Percentiles rank a stretch among this genome's conserved stretches.
phyloP scores from a whole-genome alignment of 2,329 filamentous ascomycete genomes.

The Daldinia eschscholtzii region DNA sequence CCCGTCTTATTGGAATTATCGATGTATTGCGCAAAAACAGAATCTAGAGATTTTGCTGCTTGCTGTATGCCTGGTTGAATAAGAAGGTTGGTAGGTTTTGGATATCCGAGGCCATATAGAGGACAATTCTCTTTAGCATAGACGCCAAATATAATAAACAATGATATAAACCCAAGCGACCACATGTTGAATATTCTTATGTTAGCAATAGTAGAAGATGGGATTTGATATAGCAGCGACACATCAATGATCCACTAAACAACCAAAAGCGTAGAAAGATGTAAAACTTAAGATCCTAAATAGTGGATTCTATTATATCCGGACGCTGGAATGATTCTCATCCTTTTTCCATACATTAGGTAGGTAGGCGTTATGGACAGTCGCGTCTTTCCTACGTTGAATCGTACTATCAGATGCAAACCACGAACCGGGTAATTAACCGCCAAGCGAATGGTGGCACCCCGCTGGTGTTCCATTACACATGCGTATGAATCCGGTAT shows the following conservation, averaged over 20 bases:
- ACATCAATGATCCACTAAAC: not conserved
- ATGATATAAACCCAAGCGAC: constrained; percentile 10
- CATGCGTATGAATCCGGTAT: not conserved
- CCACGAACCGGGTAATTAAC: constrained; percentile 19
- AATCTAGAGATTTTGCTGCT: constrained; percentile 44
- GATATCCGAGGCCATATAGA: constrained; percentile 51
- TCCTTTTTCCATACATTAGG: not conserved
- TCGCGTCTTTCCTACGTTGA: not conserved
- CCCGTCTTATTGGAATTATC: constrained; percentile 50
- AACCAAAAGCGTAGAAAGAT: not conserved
- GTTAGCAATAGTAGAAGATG: not conserved
- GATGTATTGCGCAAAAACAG: constrained; percentile 47
- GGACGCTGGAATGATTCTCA: not conserved
- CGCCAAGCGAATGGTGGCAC: constrained; percentile 22
- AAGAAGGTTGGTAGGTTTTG: constrained; percentile 48
- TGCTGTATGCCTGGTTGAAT: constrained; percentile 38
- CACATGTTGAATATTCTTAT: constrained; percentile 17
- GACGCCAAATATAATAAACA: constrained; percentile 9
- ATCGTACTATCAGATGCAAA: constrained; percentile 3
- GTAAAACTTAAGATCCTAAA: not conserved
- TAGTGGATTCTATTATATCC: not conserved
- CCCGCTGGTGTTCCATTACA: not conserved
- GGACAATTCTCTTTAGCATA: constrained; percentile 51
- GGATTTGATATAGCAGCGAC: not conserved
- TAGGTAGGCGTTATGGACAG: not conserved